Percentiles rank a stretch among this genome's conserved stretches.
phyloP scores from a whole-genome alignment of 2,329 filamentous ascomycete species.

The Gnomoniopsis sp. region DNA sequence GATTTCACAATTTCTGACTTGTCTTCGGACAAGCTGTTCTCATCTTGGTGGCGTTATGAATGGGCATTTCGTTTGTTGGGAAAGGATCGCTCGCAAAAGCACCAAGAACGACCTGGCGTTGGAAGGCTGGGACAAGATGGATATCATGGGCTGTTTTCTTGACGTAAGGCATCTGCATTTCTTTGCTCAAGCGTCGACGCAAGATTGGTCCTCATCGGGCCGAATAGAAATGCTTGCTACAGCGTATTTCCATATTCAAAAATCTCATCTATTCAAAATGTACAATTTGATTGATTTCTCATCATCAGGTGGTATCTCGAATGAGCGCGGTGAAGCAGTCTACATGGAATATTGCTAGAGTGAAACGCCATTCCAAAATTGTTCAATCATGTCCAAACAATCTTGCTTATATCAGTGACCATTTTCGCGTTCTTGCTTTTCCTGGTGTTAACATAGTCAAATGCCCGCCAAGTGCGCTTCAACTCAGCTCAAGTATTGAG shows the following conservation, averaged over 20 bases:
- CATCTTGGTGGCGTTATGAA: constrained; percentile 14
- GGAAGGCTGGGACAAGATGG: not conserved
- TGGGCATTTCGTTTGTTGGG: not conserved
- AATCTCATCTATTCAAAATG: not conserved
- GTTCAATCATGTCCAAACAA: not conserved
- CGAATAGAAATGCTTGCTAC: constrained; percentile 5
- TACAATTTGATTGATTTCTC: not conserved
- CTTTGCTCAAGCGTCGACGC: not conserved
- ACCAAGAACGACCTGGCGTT: constrained; percentile 8
- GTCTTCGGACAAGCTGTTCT: not conserved
- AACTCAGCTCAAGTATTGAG: constrained; percentile 35
- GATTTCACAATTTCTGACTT: not conserved
- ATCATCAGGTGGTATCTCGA: not conserved
- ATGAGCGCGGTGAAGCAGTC: not conserved
- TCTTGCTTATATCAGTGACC: not conserved
- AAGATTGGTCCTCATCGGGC: not conserved
- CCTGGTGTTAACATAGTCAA: not conserved
- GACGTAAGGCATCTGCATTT: not conserved
- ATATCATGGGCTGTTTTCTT: not conserved
- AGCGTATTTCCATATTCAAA: not conserved
- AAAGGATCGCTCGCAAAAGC: not conserved
- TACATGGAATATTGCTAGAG: not conserved
- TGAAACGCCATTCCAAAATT: not conserved
- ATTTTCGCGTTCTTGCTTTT: not conserved
- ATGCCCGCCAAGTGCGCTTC: not conserved